These are phyloP conservation scores for Aspergillus ruber DNA, from an alignment of 2,329 filamentous ascomycete species.

Conservation along the genomic window DNA sequence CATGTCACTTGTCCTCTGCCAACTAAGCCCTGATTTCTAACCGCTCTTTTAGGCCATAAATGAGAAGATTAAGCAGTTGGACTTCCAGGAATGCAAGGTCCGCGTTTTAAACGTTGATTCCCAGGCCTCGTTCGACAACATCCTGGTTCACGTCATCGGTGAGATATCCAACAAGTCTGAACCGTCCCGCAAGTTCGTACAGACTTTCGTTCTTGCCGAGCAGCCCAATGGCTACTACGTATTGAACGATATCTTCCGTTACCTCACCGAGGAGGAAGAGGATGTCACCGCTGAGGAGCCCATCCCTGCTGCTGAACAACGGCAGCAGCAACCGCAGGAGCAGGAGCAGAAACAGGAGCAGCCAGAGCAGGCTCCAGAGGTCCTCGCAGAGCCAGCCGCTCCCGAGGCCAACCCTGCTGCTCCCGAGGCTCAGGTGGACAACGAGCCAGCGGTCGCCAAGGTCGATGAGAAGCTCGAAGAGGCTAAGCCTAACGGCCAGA, in stretches of 20 bases:
- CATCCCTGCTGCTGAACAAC: slow-evolving; percentile 17
- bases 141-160: slow-evolving; percentile 95
- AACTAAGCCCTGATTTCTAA: slow-evolving; percentile 3
- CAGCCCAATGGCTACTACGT: slow-evolving; percentile 98
- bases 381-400: slow-evolving; percentile 39
- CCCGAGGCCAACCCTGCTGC: slow-evolving; percentile 24
- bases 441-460: slow-evolving; percentile 43
- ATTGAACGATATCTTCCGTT: slow-evolving; percentile 95
- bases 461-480: slow-evolving; percentile 75
- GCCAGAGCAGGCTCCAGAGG: slow-evolving; percentile 33
- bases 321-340: neutral
- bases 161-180: slow-evolving; percentile 92
- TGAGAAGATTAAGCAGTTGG: slow-evolving; percentile 85
- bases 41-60: slow-evolving; percentile 65
- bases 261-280: slow-evolving; percentile 73
- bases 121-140: slow-evolving; percentile 85
- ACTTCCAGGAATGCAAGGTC: slow-evolving; percentile 97
- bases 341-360: slow-evolving; percentile 14
- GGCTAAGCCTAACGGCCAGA: slow-evolving; percentile 43
- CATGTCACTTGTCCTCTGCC: neutral
- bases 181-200: slow-evolving; percentile 90
- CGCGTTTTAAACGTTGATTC: slow-evolving; percentile 97
- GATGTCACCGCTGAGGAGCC: slow-evolving; percentile 44
- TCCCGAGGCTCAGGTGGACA: slow-evolving; percentile 28
- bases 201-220: slow-evolving; percentile 94